A percentile compares a stretch with the other conserved stretches of the same genome.
These are phyloP conservation scores for Termitomyces sp. DNA, from an alignment of 768 basidiomycete species.

Conservation along the genomic window DNA sequence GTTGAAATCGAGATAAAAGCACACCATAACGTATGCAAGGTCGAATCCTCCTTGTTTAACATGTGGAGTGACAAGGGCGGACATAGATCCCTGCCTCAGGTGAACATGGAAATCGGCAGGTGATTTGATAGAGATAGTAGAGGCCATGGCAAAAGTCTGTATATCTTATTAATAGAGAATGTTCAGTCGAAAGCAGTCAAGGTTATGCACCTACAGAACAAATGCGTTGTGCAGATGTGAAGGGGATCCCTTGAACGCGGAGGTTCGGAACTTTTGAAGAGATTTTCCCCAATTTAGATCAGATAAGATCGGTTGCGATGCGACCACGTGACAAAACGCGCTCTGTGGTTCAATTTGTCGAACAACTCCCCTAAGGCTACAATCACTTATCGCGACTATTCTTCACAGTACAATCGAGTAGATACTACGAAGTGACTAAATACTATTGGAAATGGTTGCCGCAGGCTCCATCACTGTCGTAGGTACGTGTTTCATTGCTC, in stretches of 20 bases:
- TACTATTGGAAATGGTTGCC: constrained; percentile 55
- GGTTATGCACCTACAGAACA: background rate
- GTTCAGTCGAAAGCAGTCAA: too few relatives aligned
- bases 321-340: constrained; percentile 31
- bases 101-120: constrained; percentile 97
- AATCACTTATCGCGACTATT: constrained; percentile 5
- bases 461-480: constrained; percentile 88
- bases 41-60: constrained; percentile 86
- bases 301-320: constrained; percentile 5
- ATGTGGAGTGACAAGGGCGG: constrained; percentile 84
- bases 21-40: constrained; percentile 95
- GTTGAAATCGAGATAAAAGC: constrained; percentile 10
- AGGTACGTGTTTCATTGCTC: constrained; percentile 40
- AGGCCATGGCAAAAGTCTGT: constrained; percentile 25
- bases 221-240: background rate
- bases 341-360: constrained; percentile 19
- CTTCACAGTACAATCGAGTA: background rate
- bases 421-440: constrained; percentile 3
- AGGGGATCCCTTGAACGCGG: too few relatives aligned
- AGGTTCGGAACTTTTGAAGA: background rate
- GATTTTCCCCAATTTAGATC: background rate
- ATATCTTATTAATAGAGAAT: too few relatives aligned
- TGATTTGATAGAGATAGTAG: constrained; percentile 43
- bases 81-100: constrained; percentile 83
- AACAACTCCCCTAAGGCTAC: constrained; percentile 8